A percentile compares a stretch with the other conserved stretches of the same genome.
Evolutionary conservation across 208 protist genomes (phyloP).

Genomic region (Trypanosoma scelopori): DNA sequence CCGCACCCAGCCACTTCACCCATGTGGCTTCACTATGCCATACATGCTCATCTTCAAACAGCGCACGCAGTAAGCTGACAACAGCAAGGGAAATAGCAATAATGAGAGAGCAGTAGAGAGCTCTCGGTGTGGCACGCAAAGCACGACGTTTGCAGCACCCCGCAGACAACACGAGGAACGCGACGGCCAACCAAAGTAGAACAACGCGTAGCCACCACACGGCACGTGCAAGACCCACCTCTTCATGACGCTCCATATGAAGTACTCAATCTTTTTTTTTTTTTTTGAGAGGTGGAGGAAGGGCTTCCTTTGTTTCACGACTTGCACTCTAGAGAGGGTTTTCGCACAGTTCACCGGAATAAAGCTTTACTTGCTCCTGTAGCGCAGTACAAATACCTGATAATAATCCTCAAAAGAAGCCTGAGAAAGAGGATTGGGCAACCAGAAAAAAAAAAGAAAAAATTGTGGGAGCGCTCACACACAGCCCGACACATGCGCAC

Average conservation of each 20-base stretch:
- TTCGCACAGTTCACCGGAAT: not conserved
- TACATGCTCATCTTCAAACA: not conserved
- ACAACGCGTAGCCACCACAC: not conserved
- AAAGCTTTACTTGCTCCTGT: too few relatives aligned
- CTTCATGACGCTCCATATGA: not conserved
- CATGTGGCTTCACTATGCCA: not conserved
- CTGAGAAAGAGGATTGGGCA: slow-evolving; percentile 1
- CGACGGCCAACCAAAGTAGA: slow-evolving; percentile 10
- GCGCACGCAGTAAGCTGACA: not conserved
- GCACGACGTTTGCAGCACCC: not conserved
- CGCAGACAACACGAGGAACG: not conserved
- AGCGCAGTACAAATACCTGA: not conserved
- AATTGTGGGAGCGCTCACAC: too few relatives aligned
- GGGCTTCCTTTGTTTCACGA: too few relatives aligned
- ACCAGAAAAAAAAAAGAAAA: slow-evolving; percentile 4
- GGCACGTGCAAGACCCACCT: not conserved
- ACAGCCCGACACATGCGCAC: too few relatives aligned
- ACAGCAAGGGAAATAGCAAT: not conserved
- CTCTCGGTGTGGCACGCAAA: not conserved
- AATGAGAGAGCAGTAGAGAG: not conserved
- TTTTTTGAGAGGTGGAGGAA: too few relatives aligned
- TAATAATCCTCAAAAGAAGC: not conserved
- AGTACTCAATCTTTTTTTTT: slow-evolving; percentile 4
- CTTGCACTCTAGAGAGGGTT: too few relatives aligned
- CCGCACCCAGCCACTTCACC: not conserved